A percentile compares a stretch with the other conserved stretches of the same genome.
Evolutionary conservation across 768 basidiomycete genomes (phyloP).

Genomic region (Rhizopogon vesiculosus): DNA sequence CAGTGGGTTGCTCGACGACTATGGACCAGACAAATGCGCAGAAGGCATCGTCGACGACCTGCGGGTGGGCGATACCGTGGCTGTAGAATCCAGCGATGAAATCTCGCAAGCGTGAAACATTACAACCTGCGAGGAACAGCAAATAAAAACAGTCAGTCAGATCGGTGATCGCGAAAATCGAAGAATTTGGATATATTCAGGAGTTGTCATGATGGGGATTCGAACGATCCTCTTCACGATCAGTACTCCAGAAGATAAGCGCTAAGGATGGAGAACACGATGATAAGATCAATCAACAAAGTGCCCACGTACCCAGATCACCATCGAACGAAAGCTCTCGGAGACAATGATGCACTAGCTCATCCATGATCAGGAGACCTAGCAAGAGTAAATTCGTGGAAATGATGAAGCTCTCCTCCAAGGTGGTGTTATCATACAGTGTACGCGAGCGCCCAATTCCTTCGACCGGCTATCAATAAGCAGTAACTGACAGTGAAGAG

Average conservation of each 20-base stretch:
- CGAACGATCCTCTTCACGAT: conserved; percentile 34
- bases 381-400: neutral
- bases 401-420: neutral
- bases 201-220: conserved; percentile 31
- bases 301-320: conserved; percentile 66
- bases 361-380: conserved; percentile 53
- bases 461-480: neutral
- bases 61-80: conserved; percentile 31
- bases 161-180: conserved; percentile 8
- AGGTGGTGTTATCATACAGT: neutral
- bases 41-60: conserved; percentile 71
- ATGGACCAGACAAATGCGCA: conserved; percentile 80
- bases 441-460: conserved; percentile 4
- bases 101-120: conserved; percentile 64
- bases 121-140: conserved; percentile 50
- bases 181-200: conserved; percentile 11
- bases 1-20: conserved; percentile 68
- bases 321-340: conserved; percentile 89
- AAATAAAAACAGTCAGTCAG: conserved; percentile 6
- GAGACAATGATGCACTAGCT: conserved; percentile 78
- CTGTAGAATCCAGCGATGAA: conserved; percentile 67
- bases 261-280: neutral
- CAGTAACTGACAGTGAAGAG: neutral
- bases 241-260: neutral
- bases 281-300: neutral